Conservation (phyloP, 441 rosid genomes). For the California macrophylla region DNA sequence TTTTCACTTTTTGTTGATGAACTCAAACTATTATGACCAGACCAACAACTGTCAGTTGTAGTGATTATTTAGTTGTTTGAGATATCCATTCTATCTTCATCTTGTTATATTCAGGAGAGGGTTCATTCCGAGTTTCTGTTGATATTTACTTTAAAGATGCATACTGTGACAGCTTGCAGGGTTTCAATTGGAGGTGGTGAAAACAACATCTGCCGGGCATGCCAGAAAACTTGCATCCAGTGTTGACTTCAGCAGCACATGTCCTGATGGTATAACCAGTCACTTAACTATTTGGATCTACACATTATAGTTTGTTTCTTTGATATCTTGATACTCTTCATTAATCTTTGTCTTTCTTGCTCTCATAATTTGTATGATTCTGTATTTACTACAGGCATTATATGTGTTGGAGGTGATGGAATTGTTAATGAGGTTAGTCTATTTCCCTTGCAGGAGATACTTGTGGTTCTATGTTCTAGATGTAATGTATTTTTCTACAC, state of each 20-base stretch:
- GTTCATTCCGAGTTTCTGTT: conserved; percentile 9
- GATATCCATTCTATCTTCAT: background rate
- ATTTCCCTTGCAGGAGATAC: conserved; percentile 7
- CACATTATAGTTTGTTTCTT: conserved; percentile 7
- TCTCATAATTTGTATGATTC: conserved; percentile 14
- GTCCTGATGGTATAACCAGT: conserved; percentile 70
- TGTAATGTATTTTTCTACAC: background rate
- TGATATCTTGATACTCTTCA: conserved; percentile 6
- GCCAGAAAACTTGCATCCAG: conserved; percentile 76
- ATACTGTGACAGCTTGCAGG: conserved; percentile 79
- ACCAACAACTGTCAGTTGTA: background rate
- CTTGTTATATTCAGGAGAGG: background rate
- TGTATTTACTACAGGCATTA: conserved; percentile 56
- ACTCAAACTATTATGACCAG: background rate
- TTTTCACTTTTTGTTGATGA: background rate
- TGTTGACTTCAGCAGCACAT: conserved; percentile 60
- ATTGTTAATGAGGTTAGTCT: conserved; percentile 83
- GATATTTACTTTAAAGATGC: conserved; percentile 18
- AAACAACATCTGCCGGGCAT: conserved; percentile 86
- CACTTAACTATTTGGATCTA: conserved; percentile 10
- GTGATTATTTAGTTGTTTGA: background rate
- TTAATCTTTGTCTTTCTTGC: background rate
- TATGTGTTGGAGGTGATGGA: conserved; percentile 96
- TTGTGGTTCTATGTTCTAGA: conserved; percentile 11
- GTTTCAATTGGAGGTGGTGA: conserved; percentile 79